These are phyloP conservation scores for Jamesozyma lodderae DNA, from an alignment of 805 yeast genomes.

Conservation along the genomic window DNA sequence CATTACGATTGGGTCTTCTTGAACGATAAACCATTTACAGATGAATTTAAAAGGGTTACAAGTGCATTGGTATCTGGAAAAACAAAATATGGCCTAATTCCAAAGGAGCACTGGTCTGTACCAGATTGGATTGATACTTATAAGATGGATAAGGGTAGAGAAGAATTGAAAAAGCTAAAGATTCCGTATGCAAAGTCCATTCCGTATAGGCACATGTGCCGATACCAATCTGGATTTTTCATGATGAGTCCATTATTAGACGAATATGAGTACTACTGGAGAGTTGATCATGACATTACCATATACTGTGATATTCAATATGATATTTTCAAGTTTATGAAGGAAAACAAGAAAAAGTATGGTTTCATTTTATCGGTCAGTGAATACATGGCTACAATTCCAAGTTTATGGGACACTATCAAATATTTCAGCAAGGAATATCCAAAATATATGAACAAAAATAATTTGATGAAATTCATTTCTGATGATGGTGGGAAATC, in stretches of 20 bases:
- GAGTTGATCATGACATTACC: conserved; percentile 63
- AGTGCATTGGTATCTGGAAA: conserved; percentile 47
- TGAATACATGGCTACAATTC: conserved; percentile 55
- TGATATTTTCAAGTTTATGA: conserved; percentile 56
- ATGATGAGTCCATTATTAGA: conserved; percentile 48
- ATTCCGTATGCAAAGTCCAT: conserved; percentile 52
- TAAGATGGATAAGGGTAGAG: conserved; percentile 38
- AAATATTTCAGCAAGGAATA: conserved; percentile 38
- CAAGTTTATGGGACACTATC: conserved; percentile 52
- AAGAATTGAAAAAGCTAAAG: conserved; percentile 35
- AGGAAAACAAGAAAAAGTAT: conserved; percentile 44
- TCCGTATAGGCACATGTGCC: conserved; percentile 62
- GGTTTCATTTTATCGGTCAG: conserved; percentile 61
- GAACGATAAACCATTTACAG: conserved; percentile 57
- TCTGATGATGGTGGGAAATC: conserved; percentile 53
- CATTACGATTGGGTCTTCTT: conserved; percentile 75
- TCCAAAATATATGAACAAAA: conserved; percentile 34
- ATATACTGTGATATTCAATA: conserved; percentile 52
- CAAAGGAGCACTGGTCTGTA: conserved; percentile 57
- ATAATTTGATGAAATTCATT: conserved; percentile 55
- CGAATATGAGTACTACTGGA: conserved; percentile 64
- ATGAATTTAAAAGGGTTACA: conserved; percentile 44
- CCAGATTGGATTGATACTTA: conserved; percentile 57
- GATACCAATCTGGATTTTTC: conserved; percentile 46
- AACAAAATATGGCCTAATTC: conserved; percentile 54